phyloP scores from a whole-genome alignment of 1,139 yeast species.

The Pichiaceae sp. region DNA sequence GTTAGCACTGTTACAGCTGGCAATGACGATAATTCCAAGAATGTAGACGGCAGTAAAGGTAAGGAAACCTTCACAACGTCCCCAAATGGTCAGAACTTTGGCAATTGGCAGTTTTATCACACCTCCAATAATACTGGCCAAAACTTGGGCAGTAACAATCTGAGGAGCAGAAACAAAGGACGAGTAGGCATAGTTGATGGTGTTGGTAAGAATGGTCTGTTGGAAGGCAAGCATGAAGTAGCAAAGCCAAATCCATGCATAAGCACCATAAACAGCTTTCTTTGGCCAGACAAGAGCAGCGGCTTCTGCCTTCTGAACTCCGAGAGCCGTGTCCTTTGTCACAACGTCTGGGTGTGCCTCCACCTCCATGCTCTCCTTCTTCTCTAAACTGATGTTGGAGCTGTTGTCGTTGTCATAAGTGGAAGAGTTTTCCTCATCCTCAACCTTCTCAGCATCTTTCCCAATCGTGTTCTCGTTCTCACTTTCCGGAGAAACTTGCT shows the following conservation, averaged over 20 bases:
- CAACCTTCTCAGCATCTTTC: not conserved
- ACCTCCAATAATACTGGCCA: constrained; percentile 40
- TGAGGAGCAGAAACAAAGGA: constrained; percentile 14
- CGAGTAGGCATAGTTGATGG: constrained; percentile 10
- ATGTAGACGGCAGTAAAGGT: constrained; percentile 14
- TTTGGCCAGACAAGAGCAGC: constrained; percentile 15
- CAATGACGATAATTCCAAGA: constrained; percentile 23
- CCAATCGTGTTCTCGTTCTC: no score
- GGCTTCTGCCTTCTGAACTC: constrained; percentile 13
- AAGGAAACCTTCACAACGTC: constrained; percentile 26
- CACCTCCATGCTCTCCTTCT: not conserved
- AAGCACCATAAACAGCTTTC: constrained; percentile 9
- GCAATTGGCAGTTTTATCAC: constrained; percentile 39
- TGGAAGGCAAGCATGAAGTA: constrained; percentile 17
- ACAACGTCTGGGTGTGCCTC: not conserved
- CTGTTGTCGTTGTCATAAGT: not conserved
- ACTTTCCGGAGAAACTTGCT: no score
- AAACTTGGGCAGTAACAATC: constrained; percentile 14
- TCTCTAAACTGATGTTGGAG: not conserved
- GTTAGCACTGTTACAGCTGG: constrained; percentile 19
- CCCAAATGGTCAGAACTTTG: constrained; percentile 23
- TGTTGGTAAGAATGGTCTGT: constrained; percentile 8
- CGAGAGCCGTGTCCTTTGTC: constrained; percentile 2
- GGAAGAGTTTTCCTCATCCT: not conserved
- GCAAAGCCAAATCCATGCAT: constrained; percentile 16